Conservation (phyloP, 2,329 filamentous ascomycete genomes). For the Fusarium virguliforme region DNA sequence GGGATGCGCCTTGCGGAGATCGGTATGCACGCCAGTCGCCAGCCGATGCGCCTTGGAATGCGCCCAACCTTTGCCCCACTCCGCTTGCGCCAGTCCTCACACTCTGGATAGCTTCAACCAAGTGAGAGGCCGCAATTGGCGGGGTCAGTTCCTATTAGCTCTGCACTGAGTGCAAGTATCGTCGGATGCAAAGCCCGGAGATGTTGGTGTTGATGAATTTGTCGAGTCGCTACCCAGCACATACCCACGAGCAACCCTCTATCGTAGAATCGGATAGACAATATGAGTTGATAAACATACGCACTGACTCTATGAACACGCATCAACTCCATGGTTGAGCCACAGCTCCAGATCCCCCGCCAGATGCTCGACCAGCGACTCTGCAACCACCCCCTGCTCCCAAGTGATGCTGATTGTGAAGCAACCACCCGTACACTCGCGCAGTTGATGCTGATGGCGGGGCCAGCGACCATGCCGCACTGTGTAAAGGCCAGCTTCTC, state of each 20-base stretch:
- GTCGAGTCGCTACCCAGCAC: neutral
- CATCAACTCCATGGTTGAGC: neutral
- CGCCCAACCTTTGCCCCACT: neutral
- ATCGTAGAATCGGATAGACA: too few relatives aligned
- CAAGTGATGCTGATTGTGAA: constrained; percentile 28
- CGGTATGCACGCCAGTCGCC: neutral
- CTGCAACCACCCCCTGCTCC: constrained; percentile 19
- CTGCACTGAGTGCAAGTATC: too few relatives aligned
- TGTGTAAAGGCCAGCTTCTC: constrained; percentile 29
- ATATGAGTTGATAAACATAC: fast-evolving
- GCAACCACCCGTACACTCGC: constrained; percentile 18
- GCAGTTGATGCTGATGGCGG: constrained; percentile 30
- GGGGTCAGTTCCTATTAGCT: too few relatives aligned
- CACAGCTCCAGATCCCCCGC: constrained; percentile 2
- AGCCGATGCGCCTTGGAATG: neutral
- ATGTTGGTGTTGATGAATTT: neutral
- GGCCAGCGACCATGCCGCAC: constrained; percentile 26
- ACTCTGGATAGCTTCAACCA: too few relatives aligned
- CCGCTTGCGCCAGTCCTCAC: neutral
- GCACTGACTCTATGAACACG: neutral
- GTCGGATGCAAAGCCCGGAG: too few relatives aligned
- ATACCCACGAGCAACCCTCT: too few relatives aligned
- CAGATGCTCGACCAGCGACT: constrained; percentile 15
- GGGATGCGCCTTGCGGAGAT: neutral
- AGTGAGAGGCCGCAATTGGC: too few relatives aligned